Evolutionary conservation across 2,329 filamentous ascomycete species (phyloP).

Genomic region (Exophiala phaeomuriformis): DNA sequence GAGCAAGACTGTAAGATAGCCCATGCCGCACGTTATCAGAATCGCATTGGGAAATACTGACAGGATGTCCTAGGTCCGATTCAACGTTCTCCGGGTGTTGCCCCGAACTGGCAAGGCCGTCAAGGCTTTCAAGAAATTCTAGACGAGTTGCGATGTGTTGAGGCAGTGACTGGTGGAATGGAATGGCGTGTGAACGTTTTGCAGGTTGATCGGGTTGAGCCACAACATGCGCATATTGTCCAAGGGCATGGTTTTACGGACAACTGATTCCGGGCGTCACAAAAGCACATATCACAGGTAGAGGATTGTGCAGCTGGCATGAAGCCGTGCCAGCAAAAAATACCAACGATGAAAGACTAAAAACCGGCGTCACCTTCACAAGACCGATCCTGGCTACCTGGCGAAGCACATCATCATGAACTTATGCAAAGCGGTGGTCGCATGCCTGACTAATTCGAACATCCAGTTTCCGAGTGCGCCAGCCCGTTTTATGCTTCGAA

Average conservation of each 20-base stretch:
- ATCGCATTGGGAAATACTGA: neutral
- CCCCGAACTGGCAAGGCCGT: slow-evolving; percentile 94
- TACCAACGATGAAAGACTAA: slow-evolving; percentile 2
- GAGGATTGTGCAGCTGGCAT: slow-evolving; percentile 12
- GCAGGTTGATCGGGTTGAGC: slow-evolving; percentile 1
- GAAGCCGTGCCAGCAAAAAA: slow-evolving; percentile 3
- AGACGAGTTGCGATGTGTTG: slow-evolving; percentile 38
- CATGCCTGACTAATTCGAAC: too few species aligned
- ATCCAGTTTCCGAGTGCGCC: too few species aligned
- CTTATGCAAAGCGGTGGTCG: too few species aligned
- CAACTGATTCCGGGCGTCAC: slow-evolving; percentile 11
- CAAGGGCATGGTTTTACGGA: slow-evolving; percentile 6
- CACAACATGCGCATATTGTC: slow-evolving; percentile 7
- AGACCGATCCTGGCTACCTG: neutral
- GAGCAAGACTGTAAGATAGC: slow-evolving; percentile 85
- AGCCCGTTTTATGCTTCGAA: too few species aligned
- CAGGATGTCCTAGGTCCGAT: slow-evolving; percentile 63
- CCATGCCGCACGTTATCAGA: neutral
- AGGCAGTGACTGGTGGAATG: neutral
- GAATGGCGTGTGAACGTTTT: neutral
- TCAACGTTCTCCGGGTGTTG: slow-evolving; percentile 98
- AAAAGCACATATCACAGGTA: slow-evolving; percentile 14
- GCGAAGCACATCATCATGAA: neutral
- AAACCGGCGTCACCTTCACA: neutral
- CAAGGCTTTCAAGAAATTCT: slow-evolving; percentile 99